A percentile compares a stretch with the other conserved stretches of the same genome.
These are phyloP conservation scores for Coemansia sp. DNA, from an alignment of 192 early-diverging fungal genomes.

Conservation along the genomic window DNA sequence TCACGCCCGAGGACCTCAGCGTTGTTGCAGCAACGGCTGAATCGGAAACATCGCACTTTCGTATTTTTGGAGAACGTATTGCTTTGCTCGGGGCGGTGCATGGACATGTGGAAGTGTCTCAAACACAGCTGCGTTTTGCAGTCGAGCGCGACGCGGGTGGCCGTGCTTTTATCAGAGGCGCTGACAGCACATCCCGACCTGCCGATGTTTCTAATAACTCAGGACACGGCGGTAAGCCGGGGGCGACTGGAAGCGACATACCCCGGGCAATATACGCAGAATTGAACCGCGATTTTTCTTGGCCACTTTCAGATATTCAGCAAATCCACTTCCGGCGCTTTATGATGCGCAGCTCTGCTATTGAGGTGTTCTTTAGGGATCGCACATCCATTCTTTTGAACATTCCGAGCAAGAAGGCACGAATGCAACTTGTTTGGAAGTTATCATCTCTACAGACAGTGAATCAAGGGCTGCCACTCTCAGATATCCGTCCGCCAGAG, in stretches of 20 bases:
- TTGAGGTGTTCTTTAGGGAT: slow-evolving; percentile 48
- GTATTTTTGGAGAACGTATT: slow-evolving; percentile 27
- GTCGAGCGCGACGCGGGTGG: slow-evolving; percentile 26
- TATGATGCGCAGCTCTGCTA: slow-evolving; percentile 42
- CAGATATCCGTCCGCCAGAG: slow-evolving; percentile 37
- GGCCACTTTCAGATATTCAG: slow-evolving; percentile 33
- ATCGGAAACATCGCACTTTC: slow-evolving; percentile 19
- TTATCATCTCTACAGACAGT: slow-evolving; percentile 32
- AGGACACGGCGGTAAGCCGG: not conserved
- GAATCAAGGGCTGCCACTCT: slow-evolving; percentile 26
- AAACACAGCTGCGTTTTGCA: slow-evolving; percentile 26
- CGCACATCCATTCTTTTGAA: slow-evolving; percentile 41
- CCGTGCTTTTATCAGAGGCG: slow-evolving; percentile 6
- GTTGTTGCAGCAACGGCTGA: slow-evolving; percentile 21
- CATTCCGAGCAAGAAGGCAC: slow-evolving; percentile 31
- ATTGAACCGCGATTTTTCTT: slow-evolving; percentile 27
- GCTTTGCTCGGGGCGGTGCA: slow-evolving; percentile 30
- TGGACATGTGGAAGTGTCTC: slow-evolving; percentile 37
- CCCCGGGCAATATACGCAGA: slow-evolving; percentile 35
- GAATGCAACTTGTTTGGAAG: slow-evolving; percentile 49
- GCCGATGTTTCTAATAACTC: not conserved
- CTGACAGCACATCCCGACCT: slow-evolving; percentile 6
- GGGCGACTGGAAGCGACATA: not conserved
- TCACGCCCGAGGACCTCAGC: slow-evolving; percentile 37
- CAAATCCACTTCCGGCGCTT: slow-evolving; percentile 47